Base-by-base conservation (phyloP, 805 yeast genomes). In the Geotrichum ghanense region DNA sequence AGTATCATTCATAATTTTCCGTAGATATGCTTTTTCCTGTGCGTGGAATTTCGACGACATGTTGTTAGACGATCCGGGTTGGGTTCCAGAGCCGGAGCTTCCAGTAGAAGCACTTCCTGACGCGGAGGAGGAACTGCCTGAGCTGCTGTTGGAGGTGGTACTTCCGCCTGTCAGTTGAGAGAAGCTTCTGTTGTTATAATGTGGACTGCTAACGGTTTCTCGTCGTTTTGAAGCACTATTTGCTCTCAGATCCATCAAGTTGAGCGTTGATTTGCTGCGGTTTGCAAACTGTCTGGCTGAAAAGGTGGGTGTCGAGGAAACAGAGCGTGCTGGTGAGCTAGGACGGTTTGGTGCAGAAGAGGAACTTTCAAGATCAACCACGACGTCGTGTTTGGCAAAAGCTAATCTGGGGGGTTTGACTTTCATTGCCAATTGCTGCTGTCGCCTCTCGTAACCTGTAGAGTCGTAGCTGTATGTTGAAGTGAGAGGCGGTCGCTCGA, bases 1-100 rank as follows among this genome's bases (percentile, higher is more conserved):
- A 10, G 85, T 80, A 57, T 81, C 80, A 59, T 81, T 81, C 49
- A 74, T 72, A 56, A 83, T 74, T 56, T 76, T 76, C 48, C 73
- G 75, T 48, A 84, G 61, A 55, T 83, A 83, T 0, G 78, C 74
- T 54, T 72, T 72, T 57, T 84, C 92, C 56, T 83, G 89, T 2
- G 79, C 75, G 48, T 71, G 56, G 57, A 76, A 76, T 54, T 68
- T 31, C 12, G 37, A 31, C 12, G 5, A 10, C 16, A 19, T 31
- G 5, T 16, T n/a, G 16, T 31, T 31, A 31, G 10, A 10, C 5
- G 17, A 5, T 10, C 37, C 17, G n/a, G n/a, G n/a, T n/a, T n/a
- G n/a, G n/a, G n/a, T n/a, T 31, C 19, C 37, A 6, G 37, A 31
- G 37, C 10, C 37, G 5, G 37, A 10, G 17, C 14, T 31, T 16